Conservation (phyloP, 2,329 filamentous ascomycete genomes). For the Colletotrichum sp. region DNA sequence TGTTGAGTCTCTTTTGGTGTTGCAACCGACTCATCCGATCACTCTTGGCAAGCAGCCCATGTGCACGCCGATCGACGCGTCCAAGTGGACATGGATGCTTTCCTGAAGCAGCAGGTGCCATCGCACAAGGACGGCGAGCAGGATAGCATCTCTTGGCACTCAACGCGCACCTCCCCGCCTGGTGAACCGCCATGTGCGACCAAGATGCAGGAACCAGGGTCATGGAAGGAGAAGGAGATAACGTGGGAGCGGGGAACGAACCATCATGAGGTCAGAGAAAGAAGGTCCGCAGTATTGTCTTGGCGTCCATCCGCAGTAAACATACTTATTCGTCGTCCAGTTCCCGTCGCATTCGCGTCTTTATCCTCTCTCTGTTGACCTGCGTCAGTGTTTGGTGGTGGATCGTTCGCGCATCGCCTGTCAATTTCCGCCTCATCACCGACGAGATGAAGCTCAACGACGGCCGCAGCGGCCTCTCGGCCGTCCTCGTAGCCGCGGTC, state of each 20-base stretch:
- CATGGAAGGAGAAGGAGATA: not conserved
- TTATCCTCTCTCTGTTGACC: not conserved
- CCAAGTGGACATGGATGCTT: conserved; percentile 10
- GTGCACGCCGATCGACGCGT: not conserved
- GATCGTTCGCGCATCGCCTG: not conserved
- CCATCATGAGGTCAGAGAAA: conserved; percentile 6
- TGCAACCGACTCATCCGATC: not conserved
- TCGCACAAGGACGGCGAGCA: not conserved
- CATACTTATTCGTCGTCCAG: not conserved
- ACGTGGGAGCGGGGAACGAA: not conserved
- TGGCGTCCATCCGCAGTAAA: not conserved
- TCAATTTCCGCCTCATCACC: not conserved
- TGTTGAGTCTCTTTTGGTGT: not conserved
- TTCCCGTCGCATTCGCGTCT: not conserved
- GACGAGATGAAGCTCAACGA: conserved; percentile 1
- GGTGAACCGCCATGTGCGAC: not conserved
- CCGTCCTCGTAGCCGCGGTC: conserved; percentile 1
- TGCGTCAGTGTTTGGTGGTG: not conserved
- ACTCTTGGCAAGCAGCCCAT: not conserved
- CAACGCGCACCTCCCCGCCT: not conserved
- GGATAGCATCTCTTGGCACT: conserved; percentile 3
- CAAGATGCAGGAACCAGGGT: not conserved
- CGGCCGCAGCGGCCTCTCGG: not conserved
- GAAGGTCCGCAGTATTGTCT: not conserved
- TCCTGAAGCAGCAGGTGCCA: conserved; percentile 20